A percentile compares a stretch with the other conserved stretches of the same genome.
phyloP scores from a whole-genome alignment of 257 asterid genomes.

The Solanum dulcamara region DNA sequence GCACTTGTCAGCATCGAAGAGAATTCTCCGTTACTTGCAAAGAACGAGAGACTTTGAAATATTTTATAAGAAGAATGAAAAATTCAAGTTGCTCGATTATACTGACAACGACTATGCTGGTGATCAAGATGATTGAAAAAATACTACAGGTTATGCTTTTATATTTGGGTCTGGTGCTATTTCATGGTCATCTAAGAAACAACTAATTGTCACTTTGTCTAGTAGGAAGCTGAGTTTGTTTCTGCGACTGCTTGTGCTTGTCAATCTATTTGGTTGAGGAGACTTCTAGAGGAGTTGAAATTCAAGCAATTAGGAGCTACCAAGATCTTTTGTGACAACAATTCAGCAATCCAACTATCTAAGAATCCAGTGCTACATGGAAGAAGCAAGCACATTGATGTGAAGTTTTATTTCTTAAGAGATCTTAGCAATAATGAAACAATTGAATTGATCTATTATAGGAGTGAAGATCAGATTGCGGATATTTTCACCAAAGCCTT shows the following conservation, averaged over 20 bases:
- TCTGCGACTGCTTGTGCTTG: background rate
- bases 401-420: too few species aligned
- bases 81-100: background rate
- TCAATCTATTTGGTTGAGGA: background rate
- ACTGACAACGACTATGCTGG: background rate
- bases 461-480: too few species aligned
- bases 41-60: too few species aligned
- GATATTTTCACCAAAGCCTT: too few species aligned
- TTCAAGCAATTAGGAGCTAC: background rate
- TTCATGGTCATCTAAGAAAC: background rate
- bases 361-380: background rate
- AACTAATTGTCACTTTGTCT: background rate
- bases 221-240: background rate
- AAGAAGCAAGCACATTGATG: background rate
- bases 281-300: background rate
- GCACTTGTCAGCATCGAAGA: background rate
- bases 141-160: background rate
- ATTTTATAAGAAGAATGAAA: background rate
- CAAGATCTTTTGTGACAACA: background rate
- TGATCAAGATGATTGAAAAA: background rate
- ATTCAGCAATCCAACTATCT: background rate
- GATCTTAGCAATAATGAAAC: too few species aligned
- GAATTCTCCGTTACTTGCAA: background rate
- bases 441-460: too few species aligned
- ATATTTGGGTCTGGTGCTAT: background rate